Evolutionary conservation across 768 basidiomycete species (phyloP).

Genomic region (Collybia nuda): DNA sequence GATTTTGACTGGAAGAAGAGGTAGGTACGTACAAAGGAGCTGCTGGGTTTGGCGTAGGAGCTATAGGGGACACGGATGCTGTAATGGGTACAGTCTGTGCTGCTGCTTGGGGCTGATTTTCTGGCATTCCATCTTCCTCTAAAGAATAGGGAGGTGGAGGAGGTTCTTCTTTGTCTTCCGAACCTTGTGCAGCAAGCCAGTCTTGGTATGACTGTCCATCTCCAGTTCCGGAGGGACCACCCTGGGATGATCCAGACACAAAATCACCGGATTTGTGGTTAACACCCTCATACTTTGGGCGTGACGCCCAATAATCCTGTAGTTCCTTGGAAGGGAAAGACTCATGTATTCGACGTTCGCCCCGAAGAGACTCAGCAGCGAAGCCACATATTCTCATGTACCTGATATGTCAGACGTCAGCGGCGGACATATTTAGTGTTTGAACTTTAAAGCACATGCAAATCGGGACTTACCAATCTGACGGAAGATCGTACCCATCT

Average conservation of each 20-base stretch:
- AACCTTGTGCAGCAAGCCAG: constrained; percentile 46
- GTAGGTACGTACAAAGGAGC: constrained; percentile 1
- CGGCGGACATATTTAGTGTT: too few relatives aligned
- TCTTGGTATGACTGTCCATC: constrained; percentile 40
- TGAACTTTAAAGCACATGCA: too few relatives aligned
- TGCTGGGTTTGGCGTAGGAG: constrained; percentile 4
- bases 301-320: constrained; percentile 70
- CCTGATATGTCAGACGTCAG: constrained; percentile 30
- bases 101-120: constrained; percentile 5
- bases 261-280: constrained; percentile 26
- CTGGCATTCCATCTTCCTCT: constrained; percentile 37
- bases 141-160: constrained; percentile 74
- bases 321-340: constrained; percentile 70
- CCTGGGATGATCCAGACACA: constrained; percentile 24
- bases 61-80: neutral
- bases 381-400: constrained; percentile 80
- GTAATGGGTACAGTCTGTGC: constrained; percentile 9
- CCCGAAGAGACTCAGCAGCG: constrained; percentile 65
- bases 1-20: constrained; percentile 1
- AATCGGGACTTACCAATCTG: constrained; percentile 65
- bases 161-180: constrained; percentile 42
- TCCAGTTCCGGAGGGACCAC: constrained; percentile 11
- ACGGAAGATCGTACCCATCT: constrained; percentile 74
- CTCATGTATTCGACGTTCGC: constrained; percentile 61
- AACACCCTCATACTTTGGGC: constrained; percentile 58